phyloP scores from a whole-genome alignment of 257 asterid species.

The Nicotiana benthamiana region DNA sequence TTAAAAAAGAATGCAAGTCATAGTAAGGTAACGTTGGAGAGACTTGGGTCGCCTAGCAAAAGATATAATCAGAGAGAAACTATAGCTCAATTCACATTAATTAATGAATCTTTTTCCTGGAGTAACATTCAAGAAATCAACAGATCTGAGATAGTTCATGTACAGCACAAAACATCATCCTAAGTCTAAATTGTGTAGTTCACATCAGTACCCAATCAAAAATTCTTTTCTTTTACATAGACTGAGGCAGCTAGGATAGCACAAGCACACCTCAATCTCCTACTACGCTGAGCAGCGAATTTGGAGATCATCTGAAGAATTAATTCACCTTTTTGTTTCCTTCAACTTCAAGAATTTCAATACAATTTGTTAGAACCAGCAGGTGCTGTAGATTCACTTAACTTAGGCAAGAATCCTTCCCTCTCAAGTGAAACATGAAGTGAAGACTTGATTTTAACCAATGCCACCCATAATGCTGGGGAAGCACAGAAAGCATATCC shows the following conservation, averaged over 20 bases:
- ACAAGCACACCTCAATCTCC: neutral
- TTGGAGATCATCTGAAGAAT: neutral
- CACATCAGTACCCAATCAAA: neutral
- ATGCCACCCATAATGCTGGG: constrained; percentile 39
- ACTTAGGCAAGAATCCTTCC: constrained; percentile 52
- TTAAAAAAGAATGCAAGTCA: no score
- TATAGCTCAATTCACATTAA: neutral
- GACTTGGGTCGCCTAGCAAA: no score
- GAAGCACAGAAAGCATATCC: constrained; percentile 56
- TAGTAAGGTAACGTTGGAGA: no score
- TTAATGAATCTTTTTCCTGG: neutral
- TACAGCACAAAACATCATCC: neutral
- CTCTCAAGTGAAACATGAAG: constrained; percentile 46
- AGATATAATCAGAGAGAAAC: neutral
- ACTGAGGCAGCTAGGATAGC: neutral
- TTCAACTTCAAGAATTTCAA: constrained; percentile 10
- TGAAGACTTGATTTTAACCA: constrained; percentile 35
- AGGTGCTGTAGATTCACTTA: constrained; percentile 37
- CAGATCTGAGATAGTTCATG: neutral
- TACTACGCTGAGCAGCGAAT: neutral
- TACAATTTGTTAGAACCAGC: constrained; percentile 45
- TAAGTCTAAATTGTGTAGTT: neutral
- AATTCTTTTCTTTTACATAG: neutral
- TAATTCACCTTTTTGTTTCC: neutral
- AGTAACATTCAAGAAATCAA: neutral